Percentiles rank a stretch among this genome's conserved stretches.
These are phyloP conservation scores for Postia placenta DNA, from an alignment of 768 basidiomycete species.

Conservation along the genomic window DNA sequence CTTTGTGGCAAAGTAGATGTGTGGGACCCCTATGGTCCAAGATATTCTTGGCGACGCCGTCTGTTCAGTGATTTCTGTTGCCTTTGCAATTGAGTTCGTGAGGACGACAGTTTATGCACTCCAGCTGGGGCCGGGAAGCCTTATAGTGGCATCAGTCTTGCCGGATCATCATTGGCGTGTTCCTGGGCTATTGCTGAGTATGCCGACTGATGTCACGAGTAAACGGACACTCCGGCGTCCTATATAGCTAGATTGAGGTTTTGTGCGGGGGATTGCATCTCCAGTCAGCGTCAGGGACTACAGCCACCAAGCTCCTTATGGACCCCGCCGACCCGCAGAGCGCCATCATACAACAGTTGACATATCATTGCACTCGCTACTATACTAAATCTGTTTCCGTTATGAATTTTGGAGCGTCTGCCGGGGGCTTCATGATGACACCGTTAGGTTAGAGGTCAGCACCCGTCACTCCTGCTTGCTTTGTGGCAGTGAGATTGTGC, in stretches of 20 bases:
- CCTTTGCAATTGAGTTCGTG: too few relatives aligned
- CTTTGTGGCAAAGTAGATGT: too few relatives aligned
- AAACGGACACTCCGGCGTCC: conserved; percentile 13
- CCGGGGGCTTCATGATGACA: too few relatives aligned
- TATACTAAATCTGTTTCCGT: conserved; percentile 16
- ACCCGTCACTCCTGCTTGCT: conserved; percentile 7
- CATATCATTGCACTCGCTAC: conserved; percentile 16
- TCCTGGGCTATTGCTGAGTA: conserved; percentile 11
- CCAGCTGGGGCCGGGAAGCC: too few relatives aligned
- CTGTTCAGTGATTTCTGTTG: too few relatives aligned
- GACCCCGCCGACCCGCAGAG: conserved; percentile 11
- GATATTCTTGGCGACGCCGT: too few relatives aligned
- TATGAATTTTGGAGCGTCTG: conserved; percentile 1
- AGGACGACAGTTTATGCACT: too few relatives aligned
- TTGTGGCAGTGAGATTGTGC: conserved; percentile 23
- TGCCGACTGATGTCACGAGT: conserved; percentile 3
- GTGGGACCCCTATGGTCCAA: too few relatives aligned
- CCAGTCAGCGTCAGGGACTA: not conserved
- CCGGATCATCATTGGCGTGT: conserved; percentile 15
- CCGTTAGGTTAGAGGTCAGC: not conserved
- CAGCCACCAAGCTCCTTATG: conserved; percentile 12
- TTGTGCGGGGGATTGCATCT: conserved; percentile 7
- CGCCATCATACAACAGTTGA: conserved; percentile 18
- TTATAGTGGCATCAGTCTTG: conserved; percentile 3
- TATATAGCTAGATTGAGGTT: conserved; percentile 19